Conservation (phyloP, 2,329 filamentous ascomycete genomes). For the Calcarisporium arbuscula region DNA sequence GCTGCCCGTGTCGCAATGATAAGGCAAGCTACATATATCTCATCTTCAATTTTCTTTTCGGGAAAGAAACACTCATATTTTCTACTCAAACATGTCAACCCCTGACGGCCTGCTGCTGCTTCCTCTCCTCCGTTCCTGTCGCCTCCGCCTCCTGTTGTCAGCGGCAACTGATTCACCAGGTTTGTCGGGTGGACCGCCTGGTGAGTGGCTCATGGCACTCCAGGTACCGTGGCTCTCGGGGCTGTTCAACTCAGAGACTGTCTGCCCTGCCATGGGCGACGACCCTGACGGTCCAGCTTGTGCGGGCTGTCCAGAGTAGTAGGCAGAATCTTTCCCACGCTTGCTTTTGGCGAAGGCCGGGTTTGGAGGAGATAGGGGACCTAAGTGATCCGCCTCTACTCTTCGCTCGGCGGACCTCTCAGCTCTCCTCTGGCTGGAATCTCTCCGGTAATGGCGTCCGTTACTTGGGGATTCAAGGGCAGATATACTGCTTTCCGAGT, state of each 20-base stretch:
- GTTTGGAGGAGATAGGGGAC: slow-evolving; percentile 46
- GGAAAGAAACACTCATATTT: no score
- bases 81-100: slow-evolving; percentile 33
- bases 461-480: slow-evolving; percentile 46
- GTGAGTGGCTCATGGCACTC: slow-evolving; percentile 46
- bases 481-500: slow-evolving; percentile 51
- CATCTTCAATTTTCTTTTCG: no score
- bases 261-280: slow-evolving; percentile 29
- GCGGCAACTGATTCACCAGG: slow-evolving; percentile 29
- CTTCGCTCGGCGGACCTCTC: slow-evolving; percentile 41
- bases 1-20: no score
- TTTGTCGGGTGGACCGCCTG: slow-evolving; percentile 30
- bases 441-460: slow-evolving; percentile 44
- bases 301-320: slow-evolving; percentile 45
- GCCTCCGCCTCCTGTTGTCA: slow-evolving; percentile 48
- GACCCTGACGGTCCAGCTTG: slow-evolving; percentile 37
- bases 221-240: slow-evolving; percentile 46
- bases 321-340: slow-evolving; percentile 52
- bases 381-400: slow-evolving; percentile 33
- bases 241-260: slow-evolving; percentile 41
- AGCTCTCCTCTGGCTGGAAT: slow-evolving; percentile 40
- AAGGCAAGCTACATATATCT: no score
- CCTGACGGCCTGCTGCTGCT: slow-evolving; percentile 27
- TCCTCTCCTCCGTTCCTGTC: slow-evolving; percentile 45
- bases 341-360: slow-evolving; percentile 48